Base-by-base conservation (phyloP, 208 protist species). In the Leishmania turanica region DNA sequence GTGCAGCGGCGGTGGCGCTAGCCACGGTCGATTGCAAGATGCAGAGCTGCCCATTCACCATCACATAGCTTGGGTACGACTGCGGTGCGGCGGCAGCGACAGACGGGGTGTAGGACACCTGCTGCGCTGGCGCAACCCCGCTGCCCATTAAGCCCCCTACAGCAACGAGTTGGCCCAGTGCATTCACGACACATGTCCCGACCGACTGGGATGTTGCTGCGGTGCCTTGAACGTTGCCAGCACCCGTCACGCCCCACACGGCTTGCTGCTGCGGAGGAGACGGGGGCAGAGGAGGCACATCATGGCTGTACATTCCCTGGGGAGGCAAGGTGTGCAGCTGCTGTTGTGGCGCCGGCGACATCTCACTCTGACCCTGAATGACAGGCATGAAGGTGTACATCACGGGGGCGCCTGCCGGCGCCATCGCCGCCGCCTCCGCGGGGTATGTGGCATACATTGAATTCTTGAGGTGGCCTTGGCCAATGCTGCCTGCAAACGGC, bases 41-140 rank as follows among this genome's bases (percentile, higher is more conserved):
- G 66, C 75, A 77, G 7, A 78, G 51, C 72, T 81, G 82, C 1
- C 77, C 82, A 47, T 78, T 77, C 47, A 84, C 19, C 70, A 80
- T 64, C 24, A 77, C 81, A 31, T 83, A 83, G 24, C 34, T 72
- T 21, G 73, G 74, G 75, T 49, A n/a, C 49, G 24, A 0, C 47
- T 72, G 58, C 3, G 79, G 21, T 31, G 74, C 51, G 8, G 34
- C 13, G 21, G 37, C 8, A 15, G 51, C 56, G 6, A 40, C 47
- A 34, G 74, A 11, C 53, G 37, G 74, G 7, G 53, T 21, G 34
- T 68, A 78, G 56, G 54, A 47, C 34, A 47, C 40, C 24, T 4
- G 49, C n/a, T 0, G 71, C 51, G 49, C 6, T 75, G 9, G 13
- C 13, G 49, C 7, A 4, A 19, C 49, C 13, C 2, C 42, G 45